Conservation (phyloP, 306 rosid genomes). For the Hippophae gyantsensis region DNA sequence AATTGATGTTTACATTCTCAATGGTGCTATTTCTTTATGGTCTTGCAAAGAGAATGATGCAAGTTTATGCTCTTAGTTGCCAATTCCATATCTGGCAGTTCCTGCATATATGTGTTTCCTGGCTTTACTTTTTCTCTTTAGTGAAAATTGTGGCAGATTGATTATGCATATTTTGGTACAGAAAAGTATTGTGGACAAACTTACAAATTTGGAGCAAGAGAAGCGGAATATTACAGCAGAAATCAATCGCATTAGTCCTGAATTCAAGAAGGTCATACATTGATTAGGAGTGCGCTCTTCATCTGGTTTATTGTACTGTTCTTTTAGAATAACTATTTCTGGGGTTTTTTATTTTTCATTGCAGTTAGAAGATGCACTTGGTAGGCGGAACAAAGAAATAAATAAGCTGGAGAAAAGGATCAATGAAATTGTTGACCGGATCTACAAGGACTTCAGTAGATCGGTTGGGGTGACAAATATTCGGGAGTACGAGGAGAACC, state of each 20-base stretch:
- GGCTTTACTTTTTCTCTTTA: not conserved
- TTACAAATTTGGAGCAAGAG: slow-evolving; percentile 56
- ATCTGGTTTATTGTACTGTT: slow-evolving; percentile 9
- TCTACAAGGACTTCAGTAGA: slow-evolving; percentile 75
- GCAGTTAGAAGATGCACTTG: slow-evolving; percentile 54
- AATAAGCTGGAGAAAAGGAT: slow-evolving; percentile 70
- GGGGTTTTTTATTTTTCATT: slow-evolving; percentile 11
- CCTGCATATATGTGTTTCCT: too few species aligned
- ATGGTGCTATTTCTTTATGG: too few species aligned
- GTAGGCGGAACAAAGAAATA: slow-evolving; percentile 58
- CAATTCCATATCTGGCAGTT: not conserved
- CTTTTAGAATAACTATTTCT: slow-evolving; percentile 11
- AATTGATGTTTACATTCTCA: too few species aligned
- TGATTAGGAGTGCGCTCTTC: slow-evolving; percentile 13
- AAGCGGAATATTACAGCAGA: slow-evolving; percentile 58
- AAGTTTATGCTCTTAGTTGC: not conserved
- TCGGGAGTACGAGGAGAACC: slow-evolving; percentile 97
- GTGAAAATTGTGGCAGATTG: slow-evolving; percentile 13
- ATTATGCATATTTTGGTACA: slow-evolving; percentile 25
- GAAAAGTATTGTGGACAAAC: slow-evolving; percentile 85
- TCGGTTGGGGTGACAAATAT: slow-evolving; percentile 96
- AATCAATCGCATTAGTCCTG: slow-evolving; percentile 74
- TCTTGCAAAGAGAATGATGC: too few species aligned
- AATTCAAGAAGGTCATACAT: slow-evolving; percentile 54
- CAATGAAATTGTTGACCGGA: slow-evolving; percentile 80